Base-by-base conservation (phyloP, 2,329 filamentous ascomycete genomes). In the Pestalotiopsis fici region DNA sequence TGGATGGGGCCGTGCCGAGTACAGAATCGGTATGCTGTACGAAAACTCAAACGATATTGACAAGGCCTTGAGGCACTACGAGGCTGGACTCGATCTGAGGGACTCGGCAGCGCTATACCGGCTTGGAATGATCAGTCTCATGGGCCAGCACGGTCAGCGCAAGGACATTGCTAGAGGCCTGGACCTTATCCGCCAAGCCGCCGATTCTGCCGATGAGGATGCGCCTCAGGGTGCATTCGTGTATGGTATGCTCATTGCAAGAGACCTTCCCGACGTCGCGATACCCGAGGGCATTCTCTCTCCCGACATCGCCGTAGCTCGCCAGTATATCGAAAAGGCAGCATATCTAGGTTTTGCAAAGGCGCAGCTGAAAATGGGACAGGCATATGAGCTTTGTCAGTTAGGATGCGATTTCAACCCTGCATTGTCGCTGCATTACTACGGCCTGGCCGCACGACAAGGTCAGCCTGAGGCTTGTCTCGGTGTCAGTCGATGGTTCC, bases 21-120 rank as follows among this genome's bases (percentile, higher is more conserved):
- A 99, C 79, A 90, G 96, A 59, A 97, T 99, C 82, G 96, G 96
- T 70, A 99, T 98, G 95, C 92, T 98, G 67, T 98, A 95, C 78
- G 96, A 99, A 81, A 94, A 93, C 78, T 95, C 94, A 4, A 97
- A 97, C 76, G 95, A 99, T 75, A 91, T 94, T 68, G 87, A 91
- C 70, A 98, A 97, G 78, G 96, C 96, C 5, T 90, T 98, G 75
- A 90, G 91, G 75, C 95, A 98, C 79, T 99, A 98, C 80, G 90
- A 94, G 71, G 87, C 88, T 60, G 96, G 96, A 62, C 90, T 96
- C 62, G 87, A 89, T 62, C 83, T 91, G 72, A 90, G 91, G 27
- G 96, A 99, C 81, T 97, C 96, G 18, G 96, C 96, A 3, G 95
- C 94, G 4, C 91, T 84, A 67, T 88, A 95, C 82, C 90, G 96